Conservation (phyloP, 495 filamentous ascomycete genomes). For the Parachaetomium inaequale region DNA sequence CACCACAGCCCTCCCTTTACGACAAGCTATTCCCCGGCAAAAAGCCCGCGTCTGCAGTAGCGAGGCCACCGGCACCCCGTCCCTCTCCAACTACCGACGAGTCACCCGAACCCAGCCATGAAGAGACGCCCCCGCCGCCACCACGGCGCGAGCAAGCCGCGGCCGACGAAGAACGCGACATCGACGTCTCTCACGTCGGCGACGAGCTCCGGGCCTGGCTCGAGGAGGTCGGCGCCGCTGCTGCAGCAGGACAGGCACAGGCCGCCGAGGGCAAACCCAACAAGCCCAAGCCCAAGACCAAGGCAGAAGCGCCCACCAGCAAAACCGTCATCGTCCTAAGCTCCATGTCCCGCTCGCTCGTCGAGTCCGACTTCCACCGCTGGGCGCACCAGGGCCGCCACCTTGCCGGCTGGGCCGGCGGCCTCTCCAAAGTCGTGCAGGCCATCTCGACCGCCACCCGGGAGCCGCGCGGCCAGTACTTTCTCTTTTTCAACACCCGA, state of each 20-base stretch:
- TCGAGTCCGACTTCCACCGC: slow-evolving; percentile 62
- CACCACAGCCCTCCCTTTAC: not conserved
- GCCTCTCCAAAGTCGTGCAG: slow-evolving; percentile 51
- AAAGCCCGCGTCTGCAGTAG: not conserved
- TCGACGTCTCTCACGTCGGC: not conserved
- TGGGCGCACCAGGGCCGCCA: slow-evolving; percentile 56
- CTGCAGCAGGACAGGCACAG: not conserved
- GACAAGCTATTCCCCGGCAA: not conserved
- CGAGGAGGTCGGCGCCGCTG: not conserved
- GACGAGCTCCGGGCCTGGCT: slow-evolving; percentile 14
- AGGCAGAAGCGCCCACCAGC: not conserved
- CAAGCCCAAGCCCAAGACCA: not conserved
- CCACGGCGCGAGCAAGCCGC: not conserved
- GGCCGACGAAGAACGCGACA: not conserved
- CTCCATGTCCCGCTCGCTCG: slow-evolving; percentile 50
- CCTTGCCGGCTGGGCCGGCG: slow-evolving; percentile 60
- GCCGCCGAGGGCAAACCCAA: not conserved
- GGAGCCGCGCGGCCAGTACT: slow-evolving; percentile 53
- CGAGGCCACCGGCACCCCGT: not conserved
- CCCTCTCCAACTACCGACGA: not conserved
- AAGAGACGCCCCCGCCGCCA: not conserved
- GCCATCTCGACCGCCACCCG: slow-evolving; percentile 53
- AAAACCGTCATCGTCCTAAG: slow-evolving; percentile 45
- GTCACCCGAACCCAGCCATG: not conserved
- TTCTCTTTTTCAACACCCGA: slow-evolving; percentile 56